Evolutionary conservation across 1,284 basidiomycete genomes (phyloP), one percentile per base, ranked within the genome.

Genomic region (Leccinum subrobustum): DNA sequence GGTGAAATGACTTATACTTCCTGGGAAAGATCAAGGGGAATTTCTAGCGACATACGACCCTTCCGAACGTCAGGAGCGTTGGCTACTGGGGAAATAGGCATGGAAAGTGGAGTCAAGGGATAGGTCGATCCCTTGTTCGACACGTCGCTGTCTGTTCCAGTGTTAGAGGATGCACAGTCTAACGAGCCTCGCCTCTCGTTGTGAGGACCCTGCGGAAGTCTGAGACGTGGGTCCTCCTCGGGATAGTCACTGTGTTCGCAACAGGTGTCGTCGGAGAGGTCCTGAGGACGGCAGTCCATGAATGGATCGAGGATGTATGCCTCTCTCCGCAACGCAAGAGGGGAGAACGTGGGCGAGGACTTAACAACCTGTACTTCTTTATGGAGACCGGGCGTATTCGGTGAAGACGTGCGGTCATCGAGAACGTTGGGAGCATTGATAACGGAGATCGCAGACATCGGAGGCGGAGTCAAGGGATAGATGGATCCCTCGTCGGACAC

Each of bases 381-480:
- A 16, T 18, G 9, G n/a, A 42, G 39, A 18, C 39, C n/a, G 9
- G 39, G 39, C 39, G n/a, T 42, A 18, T 42, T 42, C 8, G 39
- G 39, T 42, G 39, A 18, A 9, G 8, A 42, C 39, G 5, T 42
- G 39, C 4, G 4, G 39, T 9, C n/a, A 9, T 42, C n/a, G 4
- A 39, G 16, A 9, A 42, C 4, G 39, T 42, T n/a, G n/a, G 39
- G 39, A 42, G n/a, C 39, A 42, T 42, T 3, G 18, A 18, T 6
- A n/a, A 23, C 4, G 9, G 33, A 8, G 35, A 18, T 16, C 11
- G 12, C 23, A 0, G 23, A 16, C 9, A 16, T 54, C 18, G 25
- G 4, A 6, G 65, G 60, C 1, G 65, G 70, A 2, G 64, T 69
- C 33, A 35, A 42, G n/a, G 69, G 69, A 47, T 52, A 60, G 42